phyloP scores from a whole-genome alignment of 2,329 filamentous ascomycete genomes.

The Ophioceras dolichostomum region DNA sequence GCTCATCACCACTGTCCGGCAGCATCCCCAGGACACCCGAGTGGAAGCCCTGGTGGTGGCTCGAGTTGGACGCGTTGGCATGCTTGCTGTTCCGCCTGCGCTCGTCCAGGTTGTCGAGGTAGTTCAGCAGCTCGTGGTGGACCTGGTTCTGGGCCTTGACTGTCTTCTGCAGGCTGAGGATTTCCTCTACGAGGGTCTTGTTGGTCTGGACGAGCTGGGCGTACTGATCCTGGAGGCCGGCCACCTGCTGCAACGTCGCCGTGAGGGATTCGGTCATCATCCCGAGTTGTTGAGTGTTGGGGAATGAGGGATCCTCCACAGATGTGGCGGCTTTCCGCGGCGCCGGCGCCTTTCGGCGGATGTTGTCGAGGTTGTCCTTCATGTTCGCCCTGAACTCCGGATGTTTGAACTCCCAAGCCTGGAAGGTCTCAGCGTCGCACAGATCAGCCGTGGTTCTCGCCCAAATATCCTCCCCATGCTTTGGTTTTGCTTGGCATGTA shows the following conservation, averaged over 20 bases:
- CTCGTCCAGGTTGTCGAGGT: conserved; percentile 36
- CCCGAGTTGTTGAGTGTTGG: conserved; percentile 78
- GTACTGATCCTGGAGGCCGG: conserved; percentile 74
- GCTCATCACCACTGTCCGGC: conserved; percentile 32
- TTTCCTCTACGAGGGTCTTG: conserved; percentile 48
- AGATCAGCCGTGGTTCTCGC: no score
- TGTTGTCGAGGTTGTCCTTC: conserved; percentile 94
- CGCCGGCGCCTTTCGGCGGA: conserved; percentile 86
- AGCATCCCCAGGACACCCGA: conserved; percentile 25
- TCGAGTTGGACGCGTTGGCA: conserved; percentile 21
- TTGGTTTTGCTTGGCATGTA: background rate
- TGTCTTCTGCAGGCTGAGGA: conserved; percentile 47
- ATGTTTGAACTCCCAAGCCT: conserved; percentile 96
- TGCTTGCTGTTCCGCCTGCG: conserved; percentile 28
- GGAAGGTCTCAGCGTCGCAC: no score
- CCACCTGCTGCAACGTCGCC: conserved; percentile 85
- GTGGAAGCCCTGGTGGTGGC: conserved; percentile 27
- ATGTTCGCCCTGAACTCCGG: conserved; percentile 92
- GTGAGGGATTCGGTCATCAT: conserved; percentile 79
- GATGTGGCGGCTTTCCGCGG: conserved; percentile 53
- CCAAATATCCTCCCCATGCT: no score
- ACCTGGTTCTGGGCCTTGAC: conserved; percentile 45
- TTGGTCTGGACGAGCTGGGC: conserved; percentile 60
- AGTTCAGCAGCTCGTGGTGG: conserved; percentile 44
- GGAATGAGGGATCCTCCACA: conserved; percentile 53